A percentile compares a stretch with the other conserved stretches of the same genome.
Conservation (phyloP, 129 eudicot species). For the Glebionis coronaria region DNA sequence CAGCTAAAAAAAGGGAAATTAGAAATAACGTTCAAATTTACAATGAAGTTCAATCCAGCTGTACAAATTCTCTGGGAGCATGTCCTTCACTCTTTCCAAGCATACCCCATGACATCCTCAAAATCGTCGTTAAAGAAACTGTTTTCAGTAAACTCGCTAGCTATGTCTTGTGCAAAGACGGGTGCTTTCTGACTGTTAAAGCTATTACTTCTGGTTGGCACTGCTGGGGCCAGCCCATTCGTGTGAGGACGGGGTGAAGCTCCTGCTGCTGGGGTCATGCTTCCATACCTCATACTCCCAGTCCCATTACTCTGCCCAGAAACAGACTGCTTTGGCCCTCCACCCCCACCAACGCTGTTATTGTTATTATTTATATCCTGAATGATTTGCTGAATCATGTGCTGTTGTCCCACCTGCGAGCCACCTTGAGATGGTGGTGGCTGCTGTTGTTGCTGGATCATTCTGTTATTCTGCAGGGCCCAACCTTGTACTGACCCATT, state of each 20-base stretch:
- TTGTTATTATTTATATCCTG: constrained; percentile 49
- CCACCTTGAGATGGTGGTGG: constrained; percentile 31
- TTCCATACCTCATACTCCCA: constrained; percentile 47
- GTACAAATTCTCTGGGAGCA: constrained; percentile 13
- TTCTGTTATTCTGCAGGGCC: constrained; percentile 12
- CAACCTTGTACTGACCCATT: constrained; percentile 45
- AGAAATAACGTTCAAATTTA: not conserved
- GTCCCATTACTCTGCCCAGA: constrained; percentile 46
- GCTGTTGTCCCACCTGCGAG: constrained; percentile 61
- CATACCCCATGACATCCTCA: constrained; percentile 42
- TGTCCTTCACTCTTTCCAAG: constrained; percentile 57
- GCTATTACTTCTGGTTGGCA: constrained; percentile 67
- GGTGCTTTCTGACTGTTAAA: constrained; percentile 49
- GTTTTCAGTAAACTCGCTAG: constrained; percentile 54
- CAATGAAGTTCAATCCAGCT: constrained; percentile 23
- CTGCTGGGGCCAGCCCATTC: constrained; percentile 21
- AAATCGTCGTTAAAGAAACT: constrained; percentile 67
- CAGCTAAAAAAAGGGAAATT: not conserved
- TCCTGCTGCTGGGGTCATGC: constrained; percentile 30
- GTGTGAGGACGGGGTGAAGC: constrained; percentile 25
- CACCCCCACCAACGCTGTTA: constrained; percentile 35
- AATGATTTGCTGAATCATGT: constrained; percentile 69
- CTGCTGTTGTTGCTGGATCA: constrained; percentile 37
- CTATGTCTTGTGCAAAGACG: constrained; percentile 57
- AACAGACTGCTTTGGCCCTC: constrained; percentile 38